phyloP scores from a whole-genome alignment of 2,329 filamentous ascomycete genomes.

The Pleomassaria siparia region DNA sequence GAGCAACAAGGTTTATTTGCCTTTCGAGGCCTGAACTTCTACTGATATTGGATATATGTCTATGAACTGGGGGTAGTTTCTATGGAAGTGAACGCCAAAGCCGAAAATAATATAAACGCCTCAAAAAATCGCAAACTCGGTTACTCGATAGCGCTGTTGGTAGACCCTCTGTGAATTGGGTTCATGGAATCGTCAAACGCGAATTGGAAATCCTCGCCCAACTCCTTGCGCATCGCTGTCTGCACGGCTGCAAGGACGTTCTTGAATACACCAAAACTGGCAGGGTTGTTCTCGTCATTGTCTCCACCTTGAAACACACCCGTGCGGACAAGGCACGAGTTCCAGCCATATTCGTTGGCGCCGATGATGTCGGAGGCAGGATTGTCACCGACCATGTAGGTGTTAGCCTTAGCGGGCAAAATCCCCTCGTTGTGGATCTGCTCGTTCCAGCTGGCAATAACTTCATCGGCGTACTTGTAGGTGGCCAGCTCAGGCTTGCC shows the following conservation, averaged over 20 bases:
- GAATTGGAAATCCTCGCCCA: conserved; percentile 74
- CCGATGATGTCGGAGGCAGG: conserved; percentile 73
- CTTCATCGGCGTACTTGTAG: conserved; percentile 78
- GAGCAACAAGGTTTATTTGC: background rate
- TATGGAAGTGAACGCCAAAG: background rate
- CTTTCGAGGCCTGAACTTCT: background rate
- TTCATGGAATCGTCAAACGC: conserved; percentile 72
- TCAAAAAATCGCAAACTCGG: background rate
- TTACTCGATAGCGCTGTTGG: conserved; percentile 59
- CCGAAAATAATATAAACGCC: background rate
- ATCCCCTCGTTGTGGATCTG: conserved; percentile 71
- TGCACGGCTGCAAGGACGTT: conserved; percentile 73
- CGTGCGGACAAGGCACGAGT: conserved; percentile 75
- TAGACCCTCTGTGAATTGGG: conserved; percentile 60
- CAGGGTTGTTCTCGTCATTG: conserved; percentile 75
- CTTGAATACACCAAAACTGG: conserved; percentile 73
- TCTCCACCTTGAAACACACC: conserved; percentile 77
- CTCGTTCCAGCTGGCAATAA: conserved; percentile 74
- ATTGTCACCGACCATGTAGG: conserved; percentile 79
- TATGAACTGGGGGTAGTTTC: background rate
- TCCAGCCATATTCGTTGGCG: conserved; percentile 81
- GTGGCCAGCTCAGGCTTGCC: conserved; percentile 74
- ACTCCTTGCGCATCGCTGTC: conserved; percentile 66
- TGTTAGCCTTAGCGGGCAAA: conserved; percentile 59
- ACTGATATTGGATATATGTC: background rate